These are phyloP conservation scores for Discostella stelligera DNA, from an alignment of 352 stramenopile species.

Conservation along the genomic window DNA sequence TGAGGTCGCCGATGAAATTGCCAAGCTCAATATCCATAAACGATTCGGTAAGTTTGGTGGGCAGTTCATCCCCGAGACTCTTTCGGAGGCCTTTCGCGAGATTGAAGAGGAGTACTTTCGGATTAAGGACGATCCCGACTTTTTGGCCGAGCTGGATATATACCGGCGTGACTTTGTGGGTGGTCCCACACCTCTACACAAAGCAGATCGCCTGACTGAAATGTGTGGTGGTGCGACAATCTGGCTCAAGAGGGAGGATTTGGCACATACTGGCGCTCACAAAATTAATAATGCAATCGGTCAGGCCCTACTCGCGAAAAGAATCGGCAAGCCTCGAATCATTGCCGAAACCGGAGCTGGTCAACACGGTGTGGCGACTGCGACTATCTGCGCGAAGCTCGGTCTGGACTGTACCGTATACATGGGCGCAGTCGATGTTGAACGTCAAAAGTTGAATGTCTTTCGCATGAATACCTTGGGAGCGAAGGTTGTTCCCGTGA, in stretches of 20 bases:
- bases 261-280: conserved; percentile 96
- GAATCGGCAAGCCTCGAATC: conserved; percentile 95
- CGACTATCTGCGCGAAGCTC: conserved; percentile 94
- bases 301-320: conserved; percentile 93
- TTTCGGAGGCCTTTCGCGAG: conserved; percentile 94
- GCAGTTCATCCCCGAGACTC: conserved; percentile 96
- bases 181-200: conserved; percentile 95
- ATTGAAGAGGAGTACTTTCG: conserved; percentile 92
- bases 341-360: conserved; percentile 98
- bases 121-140: conserved; percentile 92
- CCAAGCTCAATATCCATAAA: conserved; percentile 48
- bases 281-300: conserved; percentile 99
- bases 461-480: conserved; percentile 99
- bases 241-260: conserved; percentile 98
- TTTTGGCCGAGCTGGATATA: conserved; percentile 91
- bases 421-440: conserved; percentile 98
- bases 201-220: conserved; percentile 92
- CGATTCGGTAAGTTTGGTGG: conserved; percentile 89
- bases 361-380: conserved; percentile 97
- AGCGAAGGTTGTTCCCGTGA: conserved; percentile 96
- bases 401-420: conserved; percentile 96
- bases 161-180: conserved; percentile 90
- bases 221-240: conserved; percentile 92
- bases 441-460: conserved; percentile 96
- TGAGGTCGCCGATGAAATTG: conserved; percentile 47